Conservation (phyloP, 495 filamentous ascomycete species). For the Clohesyomyces aquaticus region DNA sequence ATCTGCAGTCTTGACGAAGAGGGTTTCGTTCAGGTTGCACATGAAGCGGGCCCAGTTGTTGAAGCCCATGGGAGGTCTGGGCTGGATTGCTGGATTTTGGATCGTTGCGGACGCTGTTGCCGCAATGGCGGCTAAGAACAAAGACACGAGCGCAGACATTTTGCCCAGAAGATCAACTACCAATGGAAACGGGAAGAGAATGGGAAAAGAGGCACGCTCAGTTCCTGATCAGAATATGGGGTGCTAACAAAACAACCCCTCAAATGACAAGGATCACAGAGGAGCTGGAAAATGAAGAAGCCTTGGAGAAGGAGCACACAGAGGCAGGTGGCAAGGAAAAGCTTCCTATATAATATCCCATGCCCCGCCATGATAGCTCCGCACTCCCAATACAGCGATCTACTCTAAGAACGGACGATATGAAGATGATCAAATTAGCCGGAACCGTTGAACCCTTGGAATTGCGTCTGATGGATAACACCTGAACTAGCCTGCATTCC, state of each 20-base stretch:
- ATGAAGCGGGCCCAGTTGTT: conserved; percentile 53
- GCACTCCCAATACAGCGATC: not conserved
- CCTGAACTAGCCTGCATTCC: not conserved
- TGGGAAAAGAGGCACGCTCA: not conserved
- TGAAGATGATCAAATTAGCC: conserved; percentile 29
- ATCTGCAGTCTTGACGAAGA: conserved; percentile 50
- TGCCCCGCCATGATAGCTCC: conserved; percentile 21
- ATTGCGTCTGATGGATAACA: not conserved
- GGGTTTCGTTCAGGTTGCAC: conserved; percentile 52
- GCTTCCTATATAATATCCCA: conserved; percentile 16
- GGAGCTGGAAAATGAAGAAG: not conserved
- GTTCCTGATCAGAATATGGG: not conserved
- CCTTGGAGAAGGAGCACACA: not conserved
- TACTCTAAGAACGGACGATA: conserved; percentile 7
- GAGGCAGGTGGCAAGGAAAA: not conserved
- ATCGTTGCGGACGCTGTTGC: conserved; percentile 11
- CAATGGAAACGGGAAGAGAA: not conserved
- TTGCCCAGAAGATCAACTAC: not conserved
- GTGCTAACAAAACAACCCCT: not conserved
- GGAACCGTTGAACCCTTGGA: conserved; percentile 4
- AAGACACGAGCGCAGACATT: conserved; percentile 20
- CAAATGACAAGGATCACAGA: conserved; percentile 8
- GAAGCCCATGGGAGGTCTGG: conserved; percentile 52
- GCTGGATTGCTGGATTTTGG: conserved; percentile 20
- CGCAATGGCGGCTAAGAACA: conserved; percentile 12